Percentiles rank a stretch among this genome's conserved stretches.
Conservation (phyloP, 2,329 filamentous ascomycete genomes). For the Penicillium aurantiogriseum region DNA sequence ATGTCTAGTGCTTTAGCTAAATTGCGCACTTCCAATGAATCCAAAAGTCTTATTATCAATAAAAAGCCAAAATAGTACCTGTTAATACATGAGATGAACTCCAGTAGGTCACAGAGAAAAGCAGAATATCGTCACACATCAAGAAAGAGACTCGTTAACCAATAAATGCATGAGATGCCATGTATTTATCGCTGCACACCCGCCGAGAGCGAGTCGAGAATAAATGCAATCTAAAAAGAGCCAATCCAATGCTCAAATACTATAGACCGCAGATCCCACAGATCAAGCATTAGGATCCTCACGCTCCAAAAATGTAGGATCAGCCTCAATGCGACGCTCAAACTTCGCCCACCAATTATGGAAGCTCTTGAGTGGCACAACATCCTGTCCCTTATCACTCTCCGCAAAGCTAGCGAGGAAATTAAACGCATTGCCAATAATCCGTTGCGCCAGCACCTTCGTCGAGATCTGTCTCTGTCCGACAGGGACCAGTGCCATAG, state of each 20-base stretch:
- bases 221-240: conserved; percentile 1
- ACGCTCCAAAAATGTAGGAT: conserved; percentile 85
- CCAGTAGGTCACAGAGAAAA: conserved; percentile 2
- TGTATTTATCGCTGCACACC: conserved; percentile 6
- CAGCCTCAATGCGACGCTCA: conserved; percentile 77
- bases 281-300: conserved; percentile 48
- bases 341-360: conserved; percentile 99
- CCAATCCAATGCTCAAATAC: neutral
- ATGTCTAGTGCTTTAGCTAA: too few relatives aligned
- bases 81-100: neutral
- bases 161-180: conserved; percentile 7
- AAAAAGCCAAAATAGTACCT: neutral
- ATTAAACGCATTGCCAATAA: conserved; percentile 97
- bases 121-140: conserved; percentile 5
- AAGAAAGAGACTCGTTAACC: conserved; percentile 13
- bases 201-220: neutral
- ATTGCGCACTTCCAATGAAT: too few relatives aligned
- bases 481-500: conserved; percentile 32
- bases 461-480: conserved; percentile 57
- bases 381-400: conserved; percentile 67
- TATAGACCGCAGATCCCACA: neutral
- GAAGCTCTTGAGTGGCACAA: conserved; percentile 91
- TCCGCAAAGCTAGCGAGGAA: conserved; percentile 86
- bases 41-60: neutral
- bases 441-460: conserved; percentile 79